These are phyloP conservation scores for Acanthamoeba healyi DNA, from an alignment of 208 protist genomes.

Conservation along the genomic window DNA sequence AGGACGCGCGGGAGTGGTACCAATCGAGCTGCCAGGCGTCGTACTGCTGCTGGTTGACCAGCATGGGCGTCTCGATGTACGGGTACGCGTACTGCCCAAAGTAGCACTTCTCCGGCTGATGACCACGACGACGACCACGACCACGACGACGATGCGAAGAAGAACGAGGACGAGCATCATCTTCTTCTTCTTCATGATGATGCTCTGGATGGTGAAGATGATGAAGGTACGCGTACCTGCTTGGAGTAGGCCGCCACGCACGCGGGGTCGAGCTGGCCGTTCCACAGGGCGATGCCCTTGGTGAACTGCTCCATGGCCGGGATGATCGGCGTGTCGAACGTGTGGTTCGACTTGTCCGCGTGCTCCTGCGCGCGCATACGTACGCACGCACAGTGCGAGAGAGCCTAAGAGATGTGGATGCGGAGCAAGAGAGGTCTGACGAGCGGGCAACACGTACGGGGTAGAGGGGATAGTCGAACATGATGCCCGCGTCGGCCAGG, in stretches of 20 bases:
- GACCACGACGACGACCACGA: background rate
- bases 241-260: background rate
- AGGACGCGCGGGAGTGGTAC: background rate
- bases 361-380: no score
- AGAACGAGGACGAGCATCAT: background rate
- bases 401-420: no score
- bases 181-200: no score
- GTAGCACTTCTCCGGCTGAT: slow-evolving; percentile 52
- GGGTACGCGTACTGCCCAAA: slow-evolving; percentile 42
- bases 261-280: background rate
- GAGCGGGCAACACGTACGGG: background rate
- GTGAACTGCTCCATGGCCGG: background rate
- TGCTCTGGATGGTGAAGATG: background rate
- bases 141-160: background rate
- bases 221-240: background rate
- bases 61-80: slow-evolving; percentile 20
- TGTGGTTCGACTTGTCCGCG: background rate
- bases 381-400: no score
- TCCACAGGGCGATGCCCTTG: slow-evolving; percentile 27
- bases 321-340: slow-evolving; percentile 45
- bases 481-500: slow-evolving; percentile 23
- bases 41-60: slow-evolving; percentile 46
- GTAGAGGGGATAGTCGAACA: slow-evolving; percentile 54
- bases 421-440: no score
- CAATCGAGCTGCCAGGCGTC: slow-evolving; percentile 57